phyloP scores from a whole-genome alignment of 1,284 basidiomycete species.

The Puccinia polysora region DNA sequence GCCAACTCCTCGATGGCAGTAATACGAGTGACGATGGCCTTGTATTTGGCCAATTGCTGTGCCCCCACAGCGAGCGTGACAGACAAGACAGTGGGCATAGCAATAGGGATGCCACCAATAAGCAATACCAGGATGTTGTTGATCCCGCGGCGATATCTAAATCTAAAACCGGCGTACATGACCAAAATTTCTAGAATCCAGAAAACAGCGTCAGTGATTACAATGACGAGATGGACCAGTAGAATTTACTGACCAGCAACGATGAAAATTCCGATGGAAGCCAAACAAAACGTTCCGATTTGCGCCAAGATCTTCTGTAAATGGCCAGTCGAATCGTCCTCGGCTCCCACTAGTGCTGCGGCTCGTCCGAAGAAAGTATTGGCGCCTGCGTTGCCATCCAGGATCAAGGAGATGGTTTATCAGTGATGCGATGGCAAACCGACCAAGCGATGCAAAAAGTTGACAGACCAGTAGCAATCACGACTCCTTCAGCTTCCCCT shows the following conservation, averaged over 20 bases:
- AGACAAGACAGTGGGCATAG: slow-evolving; percentile 90
- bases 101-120: slow-evolving; percentile 98
- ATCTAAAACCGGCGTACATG: slow-evolving; percentile 79
- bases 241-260: slow-evolving; percentile 37
- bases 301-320: slow-evolving; percentile 95
- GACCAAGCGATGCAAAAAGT: too few relatives aligned
- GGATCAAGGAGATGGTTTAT: background rate
- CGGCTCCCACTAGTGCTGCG: slow-evolving; percentile 87
- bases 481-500: slow-evolving; percentile 93
- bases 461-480: slow-evolving; percentile 78
- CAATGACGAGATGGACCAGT: background rate
- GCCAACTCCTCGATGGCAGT: slow-evolving; percentile 95
- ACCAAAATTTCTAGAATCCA: slow-evolving; percentile 63
- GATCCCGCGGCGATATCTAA: slow-evolving; percentile 84
- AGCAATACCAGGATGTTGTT: slow-evolving; percentile 93
- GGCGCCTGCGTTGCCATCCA: slow-evolving; percentile 53
- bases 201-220: slow-evolving; percentile 54
- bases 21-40: slow-evolving; percentile 96
- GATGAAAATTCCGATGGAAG: slow-evolving; percentile 63
- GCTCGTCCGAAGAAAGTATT: slow-evolving; percentile 59
- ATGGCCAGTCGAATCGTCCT: slow-evolving; percentile 92
- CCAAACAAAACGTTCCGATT: slow-evolving; percentile 90
- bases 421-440: too few relatives aligned
- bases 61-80: slow-evolving; percentile 96
- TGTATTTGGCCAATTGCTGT: slow-evolving; percentile 95